A percentile compares a stretch with the other conserved stretches of the same genome.
These are phyloP conservation scores for Angophora floribunda DNA, from an alignment of 345 rosid genomes.

Conservation along the genomic window DNA sequence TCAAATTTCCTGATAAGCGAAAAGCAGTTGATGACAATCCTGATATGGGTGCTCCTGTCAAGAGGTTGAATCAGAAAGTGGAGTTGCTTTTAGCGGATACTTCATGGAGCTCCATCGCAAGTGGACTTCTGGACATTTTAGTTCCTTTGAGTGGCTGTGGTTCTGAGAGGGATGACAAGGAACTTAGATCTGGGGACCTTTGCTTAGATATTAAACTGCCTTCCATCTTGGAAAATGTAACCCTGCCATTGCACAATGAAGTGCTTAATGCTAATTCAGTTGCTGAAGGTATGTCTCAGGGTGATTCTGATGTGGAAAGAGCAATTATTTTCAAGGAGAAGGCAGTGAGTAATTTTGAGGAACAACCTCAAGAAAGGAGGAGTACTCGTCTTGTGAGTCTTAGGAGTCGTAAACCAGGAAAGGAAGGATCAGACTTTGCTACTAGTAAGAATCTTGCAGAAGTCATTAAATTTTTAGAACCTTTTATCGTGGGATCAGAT, in stretches of 20 bases:
- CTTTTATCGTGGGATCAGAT: conserved; percentile 35
- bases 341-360: conserved; percentile 41
- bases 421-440: conserved; percentile 69
- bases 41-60: conserved; percentile 34
- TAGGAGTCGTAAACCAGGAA: conserved; percentile 90
- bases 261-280: conserved; percentile 12
- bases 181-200: conserved; percentile 62
- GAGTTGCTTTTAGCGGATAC: conserved; percentile 51
- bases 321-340: conserved; percentile 37
- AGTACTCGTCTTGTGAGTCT: conserved; percentile 96
- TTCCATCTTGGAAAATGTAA: conserved; percentile 24
- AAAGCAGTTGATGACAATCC: conserved; percentile 45
- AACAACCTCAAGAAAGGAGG: conserved; percentile 90
- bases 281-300: conserved; percentile 26
- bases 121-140: conserved; percentile 61
- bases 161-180: conserved; percentile 17
- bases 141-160: conserved; percentile 31
- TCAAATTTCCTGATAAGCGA: conserved; percentile 84
- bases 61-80: conserved; percentile 45
- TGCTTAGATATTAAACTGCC: conserved; percentile 43
- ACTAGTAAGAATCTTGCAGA: conserved; percentile 49
- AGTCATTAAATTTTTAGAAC: conserved; percentile 67
- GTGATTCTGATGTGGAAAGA: conserved; percentile 40
- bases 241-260: conserved; percentile 30
- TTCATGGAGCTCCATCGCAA: conserved; percentile 64